Percentiles rank a stretch among this genome's conserved stretches.
Conservation (phyloP, 179 eudicot genomes). For the Patellifolia procumbens region DNA sequence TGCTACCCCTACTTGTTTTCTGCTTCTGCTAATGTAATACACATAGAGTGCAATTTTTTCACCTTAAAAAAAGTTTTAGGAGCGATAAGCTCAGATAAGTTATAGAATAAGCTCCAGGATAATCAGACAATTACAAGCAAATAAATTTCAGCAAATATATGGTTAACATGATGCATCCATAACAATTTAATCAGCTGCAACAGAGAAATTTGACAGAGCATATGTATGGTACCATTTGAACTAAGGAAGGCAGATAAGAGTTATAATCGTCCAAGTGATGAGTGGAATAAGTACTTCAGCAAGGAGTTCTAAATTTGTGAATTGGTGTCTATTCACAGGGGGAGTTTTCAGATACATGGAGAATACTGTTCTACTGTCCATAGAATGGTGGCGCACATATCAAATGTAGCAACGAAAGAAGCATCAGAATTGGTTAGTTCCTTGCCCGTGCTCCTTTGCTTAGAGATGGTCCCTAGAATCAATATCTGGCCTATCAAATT, state of each 20-base stretch:
- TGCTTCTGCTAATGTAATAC: background rate
- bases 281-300: background rate
- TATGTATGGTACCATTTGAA: too few species aligned
- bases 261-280: background rate
- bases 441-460: constrained; percentile 26
- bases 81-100: too few species aligned
- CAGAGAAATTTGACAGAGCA: background rate
- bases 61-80: too few species aligned
- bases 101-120: too few species aligned
- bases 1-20: background rate
- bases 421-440: constrained; percentile 23
- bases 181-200: background rate
- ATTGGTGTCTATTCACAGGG: constrained; percentile 22
- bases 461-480: constrained; percentile 27
- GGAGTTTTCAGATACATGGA: constrained; percentile 28
- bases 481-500: constrained; percentile 33
- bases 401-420: constrained; percentile 21
- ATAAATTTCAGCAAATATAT: too few species aligned
- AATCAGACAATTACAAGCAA: too few species aligned
- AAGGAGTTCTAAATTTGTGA: background rate
- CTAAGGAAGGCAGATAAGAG: background rate
- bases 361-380: constrained; percentile 14
- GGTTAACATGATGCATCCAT: too few species aligned
- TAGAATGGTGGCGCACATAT: constrained; percentile 25
- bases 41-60: too few species aligned